Evolutionary conservation across 106 monocot species (phyloP).

Genomic region (Posidonia australis): DNA sequence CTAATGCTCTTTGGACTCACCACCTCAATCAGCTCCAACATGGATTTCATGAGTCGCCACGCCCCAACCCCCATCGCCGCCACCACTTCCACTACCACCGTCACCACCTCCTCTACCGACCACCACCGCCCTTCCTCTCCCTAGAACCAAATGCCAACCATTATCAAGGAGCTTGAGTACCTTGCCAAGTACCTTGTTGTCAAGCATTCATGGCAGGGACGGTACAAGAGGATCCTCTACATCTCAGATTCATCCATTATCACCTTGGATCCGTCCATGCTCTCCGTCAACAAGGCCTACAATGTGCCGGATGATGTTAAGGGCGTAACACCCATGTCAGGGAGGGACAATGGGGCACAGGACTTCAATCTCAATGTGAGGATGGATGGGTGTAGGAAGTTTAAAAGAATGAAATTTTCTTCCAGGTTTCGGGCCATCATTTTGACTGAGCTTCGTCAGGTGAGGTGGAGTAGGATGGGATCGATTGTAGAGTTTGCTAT

Average conservation of each 20-base stretch:
- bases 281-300: constrained; percentile 79
- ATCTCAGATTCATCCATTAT: constrained; percentile 46
- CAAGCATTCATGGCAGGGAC: constrained; percentile 92
- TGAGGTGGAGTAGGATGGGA: constrained; percentile 32
- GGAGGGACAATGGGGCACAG: constrained; percentile 36
- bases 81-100: constrained; percentile 4
- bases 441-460: constrained; percentile 65
- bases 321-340: constrained; percentile 55
- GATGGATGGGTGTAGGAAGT: constrained; percentile 77
- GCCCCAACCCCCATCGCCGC: constrained; percentile 18
- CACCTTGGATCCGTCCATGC: constrained; percentile 70
- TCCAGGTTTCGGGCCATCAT: constrained; percentile 59
- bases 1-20: constrained; percentile 30
- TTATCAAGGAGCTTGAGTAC: constrained; percentile 86
- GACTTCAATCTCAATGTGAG: constrained; percentile 77
- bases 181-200: constrained; percentile 70
- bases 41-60: constrained; percentile 94
- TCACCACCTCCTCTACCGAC: constrained; percentile 15
- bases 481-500: constrained; percentile 56
- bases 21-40: constrained; percentile 46
- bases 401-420: constrained; percentile 69
- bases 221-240: constrained; percentile 89
- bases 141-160: constrained; percentile 10
- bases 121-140: neutral
- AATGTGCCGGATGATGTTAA: constrained; percentile 49